A percentile compares a stretch with the other conserved stretches of the same genome.
Conservation (phyloP, 805 yeast genomes). For the Yamadazyma ubonensis region DNA sequence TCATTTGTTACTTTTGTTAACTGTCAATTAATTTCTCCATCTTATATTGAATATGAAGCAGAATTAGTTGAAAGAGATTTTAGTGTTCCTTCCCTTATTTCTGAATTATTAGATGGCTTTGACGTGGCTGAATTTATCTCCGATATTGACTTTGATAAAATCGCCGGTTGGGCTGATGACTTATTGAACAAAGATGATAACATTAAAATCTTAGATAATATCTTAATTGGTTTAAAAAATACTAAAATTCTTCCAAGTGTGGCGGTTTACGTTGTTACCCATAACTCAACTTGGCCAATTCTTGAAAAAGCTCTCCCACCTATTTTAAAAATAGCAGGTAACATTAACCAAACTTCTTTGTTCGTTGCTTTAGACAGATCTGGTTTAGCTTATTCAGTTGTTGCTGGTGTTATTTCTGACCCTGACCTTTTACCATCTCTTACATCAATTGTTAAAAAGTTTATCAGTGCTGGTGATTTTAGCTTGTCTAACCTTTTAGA, state of each 20-base stretch:
- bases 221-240: slow-evolving; percentile 23
- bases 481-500: slow-evolving; percentile 15
- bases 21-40: slow-evolving; percentile 11
- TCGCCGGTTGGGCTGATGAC: slow-evolving; percentile 30
- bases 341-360: slow-evolving; percentile 24
- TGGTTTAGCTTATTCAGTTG: slow-evolving; percentile 27
- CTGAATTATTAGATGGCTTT: slow-evolving; percentile 19
- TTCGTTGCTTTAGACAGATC: slow-evolving; percentile 31
- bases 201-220: slow-evolving; percentile 22
- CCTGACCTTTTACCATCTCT: slow-evolving; percentile 25
- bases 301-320: slow-evolving; percentile 18
- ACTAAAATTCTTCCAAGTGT: slow-evolving; percentile 25
- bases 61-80: slow-evolving; percentile 19
- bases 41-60: slow-evolving; percentile 9
- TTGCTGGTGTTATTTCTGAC: slow-evolving; percentile 24
- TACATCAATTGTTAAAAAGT: slow-evolving; percentile 19
- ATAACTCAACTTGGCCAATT: slow-evolving; percentile 23
- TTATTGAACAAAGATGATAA: slow-evolving; percentile 22
- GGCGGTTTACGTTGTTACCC: slow-evolving; percentile 22
- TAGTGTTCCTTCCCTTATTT: slow-evolving; percentile 12
- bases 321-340: slow-evolving; percentile 16
- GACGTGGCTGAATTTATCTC: slow-evolving; percentile 19
- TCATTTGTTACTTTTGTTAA: slow-evolving; percentile 13
- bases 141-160: slow-evolving; percentile 19
- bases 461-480: slow-evolving; percentile 20